phyloP scores from a whole-genome alignment of 495 filamentous ascomycete genomes.

The Poronia punctata region DNA sequence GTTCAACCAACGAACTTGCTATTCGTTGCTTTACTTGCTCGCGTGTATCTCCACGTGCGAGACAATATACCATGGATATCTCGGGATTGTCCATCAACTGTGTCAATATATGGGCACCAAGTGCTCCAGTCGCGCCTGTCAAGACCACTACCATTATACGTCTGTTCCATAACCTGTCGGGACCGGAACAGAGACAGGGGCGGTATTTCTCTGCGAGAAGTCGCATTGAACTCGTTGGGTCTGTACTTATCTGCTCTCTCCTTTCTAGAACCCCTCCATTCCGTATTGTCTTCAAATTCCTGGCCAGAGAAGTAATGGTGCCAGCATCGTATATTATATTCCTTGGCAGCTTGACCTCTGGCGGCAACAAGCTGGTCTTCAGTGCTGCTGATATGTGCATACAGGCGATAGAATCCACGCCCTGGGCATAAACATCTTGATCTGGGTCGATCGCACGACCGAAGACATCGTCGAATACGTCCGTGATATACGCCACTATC shows the following conservation, averaged over 20 bases:
- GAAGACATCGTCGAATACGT: slow-evolving; percentile 25
- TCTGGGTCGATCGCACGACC: slow-evolving; percentile 12
- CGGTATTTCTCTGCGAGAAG: slow-evolving; percentile 10
- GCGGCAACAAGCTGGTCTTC: slow-evolving; percentile 4
- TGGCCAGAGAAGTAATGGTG: slow-evolving; percentile 26
- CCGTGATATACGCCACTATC: slow-evolving; percentile 17
- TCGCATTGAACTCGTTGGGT: too few species aligned
- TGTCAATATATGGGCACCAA: slow-evolving; percentile 48
- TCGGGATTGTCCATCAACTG: slow-evolving; percentile 34
- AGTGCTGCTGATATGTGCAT: slow-evolving; percentile 19
- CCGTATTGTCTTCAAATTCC: slow-evolving; percentile 14
- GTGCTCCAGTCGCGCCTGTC: slow-evolving; percentile 52
- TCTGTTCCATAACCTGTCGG: slow-evolving; percentile 10
- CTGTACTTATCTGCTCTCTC: background rate
- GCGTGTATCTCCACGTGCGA: slow-evolving; percentile 37
- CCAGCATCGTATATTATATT: slow-evolving; percentile 46
- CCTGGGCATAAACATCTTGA: slow-evolving; percentile 22
- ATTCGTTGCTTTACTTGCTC: slow-evolving; percentile 34
- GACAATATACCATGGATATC: slow-evolving; percentile 44
- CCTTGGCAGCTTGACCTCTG: slow-evolving; percentile 18
- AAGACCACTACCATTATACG: slow-evolving; percentile 36
- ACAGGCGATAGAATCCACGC: slow-evolving; percentile 20
- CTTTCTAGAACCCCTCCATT: slow-evolving; percentile 18
- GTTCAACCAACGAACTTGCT: slow-evolving; percentile 35
- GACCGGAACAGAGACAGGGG: background rate